Evolutionary conservation across 1,284 basidiomycete species (phyloP), one percentile per base, ranked within the genome.

Genomic region (Cutaneotrichosporon cutaneum): DNA sequence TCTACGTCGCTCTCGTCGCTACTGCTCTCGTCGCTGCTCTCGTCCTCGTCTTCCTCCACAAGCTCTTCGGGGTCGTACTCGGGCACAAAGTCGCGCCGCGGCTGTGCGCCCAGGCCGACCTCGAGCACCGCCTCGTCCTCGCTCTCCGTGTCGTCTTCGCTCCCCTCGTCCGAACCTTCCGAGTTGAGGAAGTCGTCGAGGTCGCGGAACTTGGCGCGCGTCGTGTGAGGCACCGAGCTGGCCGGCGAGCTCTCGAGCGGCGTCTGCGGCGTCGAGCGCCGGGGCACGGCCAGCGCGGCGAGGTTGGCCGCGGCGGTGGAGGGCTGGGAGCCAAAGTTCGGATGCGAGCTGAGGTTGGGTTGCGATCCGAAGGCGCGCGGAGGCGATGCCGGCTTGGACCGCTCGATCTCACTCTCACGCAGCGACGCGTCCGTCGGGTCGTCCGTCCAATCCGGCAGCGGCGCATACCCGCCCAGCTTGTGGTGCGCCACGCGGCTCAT

Each of bases 401-500:
- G 48, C 30, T 33, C 58, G 57, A 60, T 79, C 63, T 77, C 78
- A 2, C 76, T 74, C 60, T 82, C 81, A 45, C 81, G 74, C 13
- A 82, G 62, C 2, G 75, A 72, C 8, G 77, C 65, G 64, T 82
- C 81, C 16, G 80, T 81, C 8, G 81, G 81, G 62, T 82, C 80
- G 58, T 81, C 77, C 4, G 77, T 78, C 81, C 81, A 82, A 30
- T 76, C 76, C 11, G 76, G 77, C 21, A 80, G 67, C 5, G 60
- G 65, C 36, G 67, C 67, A 63, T 80, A 80, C 1, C 70, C 71
- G 7, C 65, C 61, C 54, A 80, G 58, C 56, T 67, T 70, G 59
- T 71, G 73, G 7, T 65, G 54, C 1, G 68, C 65, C 11, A 76
- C 59, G 18, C 75, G 70, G 0, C 77, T 78, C 63, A 80, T 63